phyloP scores from a whole-genome alignment of 345 rosid species.

The Syzygium aromaticum region DNA sequence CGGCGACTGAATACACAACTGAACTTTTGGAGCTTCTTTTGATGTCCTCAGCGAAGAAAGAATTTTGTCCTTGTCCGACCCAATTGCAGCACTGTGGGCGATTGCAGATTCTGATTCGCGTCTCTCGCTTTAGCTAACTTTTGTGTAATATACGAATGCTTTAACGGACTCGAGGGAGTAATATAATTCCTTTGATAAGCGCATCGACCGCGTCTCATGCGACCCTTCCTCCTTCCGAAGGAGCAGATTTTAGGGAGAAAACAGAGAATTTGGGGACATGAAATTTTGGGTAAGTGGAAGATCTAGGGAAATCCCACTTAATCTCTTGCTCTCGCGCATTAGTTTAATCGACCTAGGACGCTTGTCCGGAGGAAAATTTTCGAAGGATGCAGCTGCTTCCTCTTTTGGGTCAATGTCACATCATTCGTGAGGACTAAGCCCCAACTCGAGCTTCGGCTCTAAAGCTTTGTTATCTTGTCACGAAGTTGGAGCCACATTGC shows the following conservation, averaged over 20 bases:
- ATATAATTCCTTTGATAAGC: not conserved
- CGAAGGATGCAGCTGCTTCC: not conserved
- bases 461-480: not conserved
- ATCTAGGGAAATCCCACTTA: constrained; percentile 59
- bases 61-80: not conserved
- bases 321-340: not conserved
- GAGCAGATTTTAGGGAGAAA: constrained; percentile 15
- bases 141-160: not conserved
- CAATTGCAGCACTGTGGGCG: not conserved
- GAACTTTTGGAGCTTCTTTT: not conserved
- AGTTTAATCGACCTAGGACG: not conserved
- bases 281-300: constrained; percentile 42
- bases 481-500: not conserved
- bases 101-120: not conserved
- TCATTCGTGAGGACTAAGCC: not conserved
- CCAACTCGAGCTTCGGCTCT: not conserved
- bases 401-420: not conserved
- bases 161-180: not conserved
- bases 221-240: constrained; percentile 59
- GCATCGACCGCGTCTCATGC: constrained; percentile 22
- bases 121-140: not conserved
- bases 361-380: not conserved
- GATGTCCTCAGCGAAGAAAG: not conserved
- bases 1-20: not conserved
- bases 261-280: not conserved